Conservation (phyloP, 768 basidiomycete genomes). For the Lentinula edodes region DNA sequence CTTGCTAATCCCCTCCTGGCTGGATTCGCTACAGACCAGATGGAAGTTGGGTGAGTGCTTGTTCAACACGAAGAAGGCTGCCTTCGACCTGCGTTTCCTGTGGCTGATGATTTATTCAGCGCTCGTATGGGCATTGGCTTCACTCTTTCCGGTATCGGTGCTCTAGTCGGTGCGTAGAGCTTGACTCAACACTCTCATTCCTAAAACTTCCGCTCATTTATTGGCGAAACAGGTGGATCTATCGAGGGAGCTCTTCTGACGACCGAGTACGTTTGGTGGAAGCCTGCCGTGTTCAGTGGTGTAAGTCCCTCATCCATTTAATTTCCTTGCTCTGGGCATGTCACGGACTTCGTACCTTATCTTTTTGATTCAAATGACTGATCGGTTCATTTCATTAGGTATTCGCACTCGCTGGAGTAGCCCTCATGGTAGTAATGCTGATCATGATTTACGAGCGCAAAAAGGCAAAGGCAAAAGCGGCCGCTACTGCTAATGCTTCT, state of each 20-base stretch:
- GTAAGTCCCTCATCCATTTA: neutral
- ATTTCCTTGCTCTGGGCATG: neutral
- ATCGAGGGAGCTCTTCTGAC: slow-evolving; percentile 33
- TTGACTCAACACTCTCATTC: neutral
- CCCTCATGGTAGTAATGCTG: neutral
- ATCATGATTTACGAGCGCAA: neutral
- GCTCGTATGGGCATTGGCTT: slow-evolving; percentile 28
- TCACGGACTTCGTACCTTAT: too few relatives aligned
- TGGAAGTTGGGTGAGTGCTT: slow-evolving; percentile 30
- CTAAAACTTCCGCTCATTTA: neutral
- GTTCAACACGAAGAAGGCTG: neutral
- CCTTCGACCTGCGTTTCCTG: neutral
- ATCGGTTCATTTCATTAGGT: neutral
- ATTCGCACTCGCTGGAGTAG: neutral
- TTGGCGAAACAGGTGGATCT: slow-evolving; percentile 23
- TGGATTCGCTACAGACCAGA: slow-evolving; percentile 21
- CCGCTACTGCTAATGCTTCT: neutral
- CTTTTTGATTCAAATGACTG: too few relatives aligned
- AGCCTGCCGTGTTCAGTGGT: slow-evolving; percentile 33
- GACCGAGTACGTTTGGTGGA: slow-evolving; percentile 29
- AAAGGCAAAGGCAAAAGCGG: neutral
- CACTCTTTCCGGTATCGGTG: slow-evolving; percentile 20
- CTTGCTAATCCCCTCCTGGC: slow-evolving; percentile 25
- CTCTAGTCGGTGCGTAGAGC: slow-evolving; percentile 16
- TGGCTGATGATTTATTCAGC: neutral